Evolutionary conservation across 164 flowering plant species (phyloP), one percentile per base, ranked within the genome.

Genomic region (Houttuynia cordata): DNA sequence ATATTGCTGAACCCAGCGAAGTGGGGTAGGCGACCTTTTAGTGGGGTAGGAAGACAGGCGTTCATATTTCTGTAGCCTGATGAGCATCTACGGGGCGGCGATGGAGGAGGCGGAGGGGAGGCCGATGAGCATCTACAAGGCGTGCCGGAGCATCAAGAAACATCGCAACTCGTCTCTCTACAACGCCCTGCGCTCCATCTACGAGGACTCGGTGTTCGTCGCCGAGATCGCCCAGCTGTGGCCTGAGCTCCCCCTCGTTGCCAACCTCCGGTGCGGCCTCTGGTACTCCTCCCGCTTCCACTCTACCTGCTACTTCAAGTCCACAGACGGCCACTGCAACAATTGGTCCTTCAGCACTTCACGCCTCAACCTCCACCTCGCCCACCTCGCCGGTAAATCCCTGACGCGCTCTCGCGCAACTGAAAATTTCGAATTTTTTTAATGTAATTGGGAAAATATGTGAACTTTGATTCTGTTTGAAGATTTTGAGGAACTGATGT

Each of bases 241-340:
- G 97, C 88, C 92, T 0, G 71, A 82, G 1, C 84, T 93, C 8
- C 97, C 98, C 7, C 71, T 87, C 14, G 62, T 93, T 18, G 94
- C 97, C 45, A 93, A 90, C 59, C 92, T 93, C 57, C 94, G 97
- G 0, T 93, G 98, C 58, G 98, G 98, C 13, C 79, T 87, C 62
- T 93, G 98, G 98, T 93, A 93, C 79, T 78, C 84, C 5, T 59
- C 77, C 24, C 60, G 59, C 3, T 93, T 93, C 66, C 67, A 84
- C 57, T 74, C 82, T 62, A 82, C 82, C 37, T n/a, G 96, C 65
- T 93, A 93, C 77, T 93, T 93, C 82, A 93, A 93, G 64, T 93
- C 98, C 63, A 93, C 98, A 49, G 98, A 93, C 55, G 98, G 98
- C 24, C 98, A 93, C 69, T 66, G 68, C 73, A 87, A 90, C 66